Conservation (phyloP, 345 rosid species). For the Gossypium turneri region DNA sequence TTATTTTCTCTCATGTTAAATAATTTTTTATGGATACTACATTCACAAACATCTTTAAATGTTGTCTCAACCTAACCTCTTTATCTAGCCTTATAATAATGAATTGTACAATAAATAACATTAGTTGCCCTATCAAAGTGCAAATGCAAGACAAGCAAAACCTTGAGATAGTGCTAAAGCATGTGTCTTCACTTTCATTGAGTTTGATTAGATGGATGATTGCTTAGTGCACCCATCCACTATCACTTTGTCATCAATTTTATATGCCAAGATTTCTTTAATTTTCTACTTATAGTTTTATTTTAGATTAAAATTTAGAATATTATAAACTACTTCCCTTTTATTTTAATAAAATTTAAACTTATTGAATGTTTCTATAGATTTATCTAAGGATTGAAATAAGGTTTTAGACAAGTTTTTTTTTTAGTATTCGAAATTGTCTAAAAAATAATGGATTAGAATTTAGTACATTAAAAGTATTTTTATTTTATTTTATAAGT, state of each 20-base stretch:
- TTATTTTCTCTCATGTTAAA: too few relatives aligned
- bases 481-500: too few relatives aligned
- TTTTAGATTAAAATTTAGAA: neutral
- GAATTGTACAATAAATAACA: neutral
- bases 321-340: neutral
- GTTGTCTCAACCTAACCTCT: neutral
- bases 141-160: constrained; percentile 9
- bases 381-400: too few relatives aligned
- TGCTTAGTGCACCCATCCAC: constrained; percentile 14
- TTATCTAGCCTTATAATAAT: neutral
- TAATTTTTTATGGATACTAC: too few relatives aligned
- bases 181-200: constrained; percentile 17
- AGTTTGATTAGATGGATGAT: constrained; percentile 4
- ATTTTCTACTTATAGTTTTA: neutral
- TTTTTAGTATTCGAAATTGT: too few relatives aligned
- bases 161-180: constrained; percentile 4
- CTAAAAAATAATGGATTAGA: too few relatives aligned
- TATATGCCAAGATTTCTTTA: neutral
- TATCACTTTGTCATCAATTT: neutral
- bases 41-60: too few relatives aligned
- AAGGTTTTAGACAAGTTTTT: too few relatives aligned
- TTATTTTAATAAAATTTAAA: neutral
- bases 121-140: constrained; percentile 7
- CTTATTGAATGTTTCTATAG: too few relatives aligned
- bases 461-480: too few relatives aligned